Conservation (phyloP, 768 basidiomycete species). For the Megacollybia marginata region DNA sequence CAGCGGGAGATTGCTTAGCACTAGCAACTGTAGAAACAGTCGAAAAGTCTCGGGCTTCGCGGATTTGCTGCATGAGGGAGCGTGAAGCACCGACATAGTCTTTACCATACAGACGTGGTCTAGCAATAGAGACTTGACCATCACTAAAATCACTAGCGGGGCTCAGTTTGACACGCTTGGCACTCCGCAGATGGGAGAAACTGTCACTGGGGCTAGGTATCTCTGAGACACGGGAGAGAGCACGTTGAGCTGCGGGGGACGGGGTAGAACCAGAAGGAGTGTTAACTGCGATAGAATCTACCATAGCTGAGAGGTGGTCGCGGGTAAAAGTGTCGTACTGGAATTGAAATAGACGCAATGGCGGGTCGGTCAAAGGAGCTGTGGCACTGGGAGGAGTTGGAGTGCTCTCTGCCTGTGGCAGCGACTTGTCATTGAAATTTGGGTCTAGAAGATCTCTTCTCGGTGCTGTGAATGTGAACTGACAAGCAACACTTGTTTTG, state of each 20-base stretch:
- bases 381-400: constrained; percentile 23
- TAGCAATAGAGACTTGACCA: constrained; percentile 42
- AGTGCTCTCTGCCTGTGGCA: constrained; percentile 59
- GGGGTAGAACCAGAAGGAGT: constrained; percentile 51
- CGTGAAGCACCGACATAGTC: constrained; percentile 77
- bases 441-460: constrained; percentile 23
- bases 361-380: constrained; percentile 52
- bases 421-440: constrained; percentile 15
- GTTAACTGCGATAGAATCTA: constrained; percentile 88
- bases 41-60: constrained; percentile 69
- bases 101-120: constrained; percentile 39
- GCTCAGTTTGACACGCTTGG: constrained; percentile 77
- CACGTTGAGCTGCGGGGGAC: constrained; percentile 36
- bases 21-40: constrained; percentile 61
- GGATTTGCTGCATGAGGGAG: constrained; percentile 75
- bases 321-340: constrained; percentile 96
- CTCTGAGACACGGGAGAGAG: constrained; percentile 42
- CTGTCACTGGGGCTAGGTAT: constrained; percentile 29
- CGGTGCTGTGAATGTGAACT: constrained; percentile 74
- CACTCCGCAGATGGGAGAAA: constrained; percentile 55
- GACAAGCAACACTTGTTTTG: constrained; percentile 43
- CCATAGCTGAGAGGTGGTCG: constrained; percentile 88
- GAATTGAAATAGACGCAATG: constrained; percentile 83
- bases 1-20: constrained; percentile 22
- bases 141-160: constrained; percentile 53